Evolutionary conservation across 768 basidiomycete genomes (phyloP), one percentile per base, ranked within the genome.

Genomic region (Suillus alpinus): DNA sequence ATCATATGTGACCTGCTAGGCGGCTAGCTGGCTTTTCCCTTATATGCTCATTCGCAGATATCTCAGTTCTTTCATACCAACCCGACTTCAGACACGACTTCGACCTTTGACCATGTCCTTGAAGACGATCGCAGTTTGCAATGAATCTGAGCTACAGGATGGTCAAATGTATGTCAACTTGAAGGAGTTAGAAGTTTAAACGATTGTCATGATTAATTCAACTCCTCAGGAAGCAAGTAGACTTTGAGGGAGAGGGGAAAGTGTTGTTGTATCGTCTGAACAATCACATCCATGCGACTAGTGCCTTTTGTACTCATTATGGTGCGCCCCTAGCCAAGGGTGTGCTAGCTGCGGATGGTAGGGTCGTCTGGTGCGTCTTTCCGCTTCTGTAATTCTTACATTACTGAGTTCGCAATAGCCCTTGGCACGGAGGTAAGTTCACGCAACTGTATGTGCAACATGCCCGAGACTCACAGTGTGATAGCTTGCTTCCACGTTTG

Each of bases 291-390:
- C 80, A 89, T 65, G 91, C 92, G 6, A 94, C 89, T 0, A 88
- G 86, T 62, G 91, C 91, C 2, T 89, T 84, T 73, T 96, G 94
- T 75, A 95, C 93, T 2, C 94, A 96, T 72, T 95, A 94, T 69
- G 94, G 94, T 12, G 94, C 94, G 3, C 92, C 93, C 1, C 80
- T 95, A 2, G 86, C 80, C 5, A 93, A 92, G 73, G 94, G 93
- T 56, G 87, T 93, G 10, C 77, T 94, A 58, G 83, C 88, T 8
- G 81, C 88, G 37, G 88, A 91, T 71, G 93, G 91, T 10, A 78
- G 90, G 62, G 83, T 95, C 20, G 85, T 90, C 53, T 95, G 94
- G 87, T 86, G 68, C 55, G 84, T 72, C 31, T 50, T 59, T 20
- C 20, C 57, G 18, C 26, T 39, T 43, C 14, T 13, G 26, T 41